Conservation (phyloP, 2,329 filamentous ascomycete species). For the Scytalidium lignicola region DNA sequence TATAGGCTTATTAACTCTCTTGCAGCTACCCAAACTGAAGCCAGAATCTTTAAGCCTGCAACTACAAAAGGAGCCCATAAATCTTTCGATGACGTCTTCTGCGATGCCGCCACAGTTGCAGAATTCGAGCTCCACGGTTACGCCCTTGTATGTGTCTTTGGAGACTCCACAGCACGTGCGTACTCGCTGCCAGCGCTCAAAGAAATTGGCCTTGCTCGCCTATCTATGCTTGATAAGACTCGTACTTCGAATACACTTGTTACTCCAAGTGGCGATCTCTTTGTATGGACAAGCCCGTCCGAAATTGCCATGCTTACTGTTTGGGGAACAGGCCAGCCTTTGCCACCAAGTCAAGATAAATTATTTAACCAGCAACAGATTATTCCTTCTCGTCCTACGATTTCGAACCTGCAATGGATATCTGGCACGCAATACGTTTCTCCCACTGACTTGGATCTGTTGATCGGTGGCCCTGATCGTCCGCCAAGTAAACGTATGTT, state of each 20-base stretch:
- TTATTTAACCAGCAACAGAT: constrained; percentile 72
- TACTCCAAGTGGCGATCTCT: constrained; percentile 72
- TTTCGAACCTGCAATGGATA: constrained; percentile 95
- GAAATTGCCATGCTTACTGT: constrained; percentile 79
- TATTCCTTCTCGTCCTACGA: constrained; percentile 79
- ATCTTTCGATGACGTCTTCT: constrained; percentile 75
- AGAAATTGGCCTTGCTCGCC: constrained; percentile 66
- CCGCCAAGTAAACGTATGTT: constrained; percentile 87
- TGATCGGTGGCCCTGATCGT: constrained; percentile 84
- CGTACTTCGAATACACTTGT: constrained; percentile 67
- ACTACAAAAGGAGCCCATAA: constrained; percentile 87
- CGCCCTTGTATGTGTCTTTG: constrained; percentile 79
- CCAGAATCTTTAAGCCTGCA: constrained; percentile 83
- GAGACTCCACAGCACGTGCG: constrained; percentile 72
- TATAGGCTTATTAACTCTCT: constrained; percentile 8
- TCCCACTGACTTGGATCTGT: constrained; percentile 77
- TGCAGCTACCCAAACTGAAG: constrained; percentile 59
- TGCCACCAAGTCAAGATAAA: constrained; percentile 62
- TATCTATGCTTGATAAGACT: constrained; percentile 68
- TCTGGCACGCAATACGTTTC: constrained; percentile 90
- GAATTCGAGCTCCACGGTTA: constrained; percentile 70
- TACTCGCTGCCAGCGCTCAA: constrained; percentile 85
- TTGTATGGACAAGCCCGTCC: constrained; percentile 84
- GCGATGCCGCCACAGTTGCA: constrained; percentile 73
- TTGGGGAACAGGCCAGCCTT: constrained; percentile 68